phyloP scores from a whole-genome alignment of 2,329 filamentous ascomycete genomes.

The Stachybotrys chartarum region DNA sequence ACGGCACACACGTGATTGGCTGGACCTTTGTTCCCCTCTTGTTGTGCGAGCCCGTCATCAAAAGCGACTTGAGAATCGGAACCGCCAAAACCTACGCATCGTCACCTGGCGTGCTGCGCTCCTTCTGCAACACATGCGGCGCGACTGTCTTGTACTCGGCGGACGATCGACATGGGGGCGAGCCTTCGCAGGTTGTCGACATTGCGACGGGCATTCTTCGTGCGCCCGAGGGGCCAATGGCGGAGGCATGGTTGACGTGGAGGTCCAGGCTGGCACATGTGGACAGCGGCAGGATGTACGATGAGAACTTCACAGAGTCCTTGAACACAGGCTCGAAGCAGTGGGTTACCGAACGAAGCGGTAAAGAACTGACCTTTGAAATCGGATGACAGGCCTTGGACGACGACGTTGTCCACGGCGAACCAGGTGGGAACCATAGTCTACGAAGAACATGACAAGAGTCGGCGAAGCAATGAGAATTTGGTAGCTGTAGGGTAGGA shows the following conservation, averaged over 20 bases:
- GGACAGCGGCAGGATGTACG: conserved; percentile 27
- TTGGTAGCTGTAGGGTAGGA: background rate
- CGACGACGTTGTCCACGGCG: no score
- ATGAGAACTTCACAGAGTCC: conserved; percentile 25
- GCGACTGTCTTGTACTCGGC: conserved; percentile 32
- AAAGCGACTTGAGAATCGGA: conserved; percentile 29
- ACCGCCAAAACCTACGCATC: conserved; percentile 35
- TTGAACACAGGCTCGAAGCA: conserved; percentile 28
- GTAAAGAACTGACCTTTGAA: conserved; percentile 16
- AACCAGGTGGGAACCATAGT: no score
- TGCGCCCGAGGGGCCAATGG: conserved; percentile 34
- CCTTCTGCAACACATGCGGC: conserved; percentile 39
- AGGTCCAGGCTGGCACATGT: conserved; percentile 25
- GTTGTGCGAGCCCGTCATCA: conserved; percentile 27
- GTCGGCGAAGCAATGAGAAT: no score
- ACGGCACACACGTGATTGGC: conserved; percentile 31
- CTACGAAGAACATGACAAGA: no score
- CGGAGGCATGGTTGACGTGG: conserved; percentile 40
- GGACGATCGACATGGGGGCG: conserved; percentile 17
- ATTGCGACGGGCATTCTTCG: conserved; percentile 36
- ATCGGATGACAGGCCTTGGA: conserved; percentile 10
- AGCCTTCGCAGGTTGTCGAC: conserved; percentile 29
- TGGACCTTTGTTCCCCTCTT: conserved; percentile 35
- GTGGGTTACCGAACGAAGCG: conserved; percentile 29
- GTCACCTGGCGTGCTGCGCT: conserved; percentile 28